phyloP scores from a whole-genome alignment of 257 asterid species.

The Nicotiana otophora region DNA sequence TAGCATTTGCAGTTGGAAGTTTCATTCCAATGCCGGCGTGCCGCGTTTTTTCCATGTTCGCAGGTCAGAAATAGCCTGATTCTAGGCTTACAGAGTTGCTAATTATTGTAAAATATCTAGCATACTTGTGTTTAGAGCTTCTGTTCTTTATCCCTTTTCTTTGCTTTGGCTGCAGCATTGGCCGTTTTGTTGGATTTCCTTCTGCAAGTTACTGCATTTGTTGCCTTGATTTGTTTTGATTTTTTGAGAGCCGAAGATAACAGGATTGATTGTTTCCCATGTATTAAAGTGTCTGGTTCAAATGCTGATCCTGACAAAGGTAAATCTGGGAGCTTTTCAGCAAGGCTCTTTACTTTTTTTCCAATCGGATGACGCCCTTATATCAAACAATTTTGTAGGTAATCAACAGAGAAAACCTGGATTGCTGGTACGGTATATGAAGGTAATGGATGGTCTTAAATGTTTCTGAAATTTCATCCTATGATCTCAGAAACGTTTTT shows the following conservation, averaged over 20 bases:
- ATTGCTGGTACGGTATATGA: constrained; percentile 83
- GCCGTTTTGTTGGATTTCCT: constrained; percentile 98
- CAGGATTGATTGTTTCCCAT: constrained; percentile 90
- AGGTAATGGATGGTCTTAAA: constrained; percentile 43
- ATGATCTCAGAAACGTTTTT: background rate
- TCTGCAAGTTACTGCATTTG: constrained; percentile 97
- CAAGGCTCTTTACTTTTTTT: constrained; percentile 16
- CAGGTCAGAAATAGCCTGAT: constrained; percentile 46
- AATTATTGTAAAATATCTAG: background rate
- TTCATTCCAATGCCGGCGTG: constrained; percentile 98
- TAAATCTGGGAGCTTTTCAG: constrained; percentile 21
- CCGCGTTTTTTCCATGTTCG: constrained; percentile 98
- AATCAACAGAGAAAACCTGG: constrained; percentile 68
- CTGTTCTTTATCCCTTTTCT: constrained; percentile 17
- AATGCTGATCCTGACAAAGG: constrained; percentile 67
- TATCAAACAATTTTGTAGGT: constrained; percentile 43
- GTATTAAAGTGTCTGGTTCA: constrained; percentile 54
- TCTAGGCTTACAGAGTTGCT: constrained; percentile 5
- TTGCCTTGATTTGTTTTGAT: constrained; percentile 91
- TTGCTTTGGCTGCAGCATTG: constrained; percentile 60
- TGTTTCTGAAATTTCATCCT: background rate
- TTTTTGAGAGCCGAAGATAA: constrained; percentile 91
- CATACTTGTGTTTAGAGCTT: background rate
- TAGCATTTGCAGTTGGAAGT: constrained; percentile 99
- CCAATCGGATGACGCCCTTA: constrained; percentile 13